Evolutionary conservation across 106 monocot species (phyloP).

Genomic region (Chionographis japonica): DNA sequence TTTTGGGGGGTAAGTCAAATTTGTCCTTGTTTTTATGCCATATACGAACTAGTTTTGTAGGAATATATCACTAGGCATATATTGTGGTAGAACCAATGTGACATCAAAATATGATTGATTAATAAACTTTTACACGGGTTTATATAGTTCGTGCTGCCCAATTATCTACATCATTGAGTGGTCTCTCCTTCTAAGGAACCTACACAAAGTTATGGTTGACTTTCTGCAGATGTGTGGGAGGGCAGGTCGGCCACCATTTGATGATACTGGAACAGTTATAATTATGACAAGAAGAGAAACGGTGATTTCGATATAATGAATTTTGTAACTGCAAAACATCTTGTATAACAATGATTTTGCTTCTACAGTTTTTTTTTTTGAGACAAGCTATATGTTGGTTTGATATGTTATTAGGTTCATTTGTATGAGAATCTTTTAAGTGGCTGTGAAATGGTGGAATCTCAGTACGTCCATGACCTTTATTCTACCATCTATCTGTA

Average conservation of each 20-base stretch:
- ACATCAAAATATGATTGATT: too few species aligned
- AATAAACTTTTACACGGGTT: too few species aligned
- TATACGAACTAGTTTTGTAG: too few species aligned
- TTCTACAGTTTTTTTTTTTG: not conserved
- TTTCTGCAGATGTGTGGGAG: constrained; percentile 90
- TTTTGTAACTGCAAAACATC: not conserved
- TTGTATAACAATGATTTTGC: not conserved
- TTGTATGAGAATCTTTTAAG: constrained; percentile 92
- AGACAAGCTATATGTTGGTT: not conserved
- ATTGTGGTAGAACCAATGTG: too few species aligned
- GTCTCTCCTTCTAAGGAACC: not conserved
- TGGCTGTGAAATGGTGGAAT: constrained; percentile 99
- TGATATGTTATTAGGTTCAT: constrained; percentile 56
- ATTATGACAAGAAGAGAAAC: constrained; percentile 97
- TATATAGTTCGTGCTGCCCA: too few species aligned
- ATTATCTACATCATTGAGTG: too few species aligned
- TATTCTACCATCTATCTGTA: not conserved
- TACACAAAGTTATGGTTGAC: not conserved
- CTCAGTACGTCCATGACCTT: constrained; percentile 61
- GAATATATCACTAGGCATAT: too few species aligned
- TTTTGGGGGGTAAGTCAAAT: too few species aligned
- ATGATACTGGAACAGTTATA: constrained; percentile 88
- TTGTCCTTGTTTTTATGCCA: too few species aligned
- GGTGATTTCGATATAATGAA: constrained; percentile 29
- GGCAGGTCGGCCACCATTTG: constrained; percentile 97